A percentile compares a stretch with the other conserved stretches of the same genome.
Conservation (phyloP, 139 green algal species). For the Deuterostichococcus epilithicus region DNA sequence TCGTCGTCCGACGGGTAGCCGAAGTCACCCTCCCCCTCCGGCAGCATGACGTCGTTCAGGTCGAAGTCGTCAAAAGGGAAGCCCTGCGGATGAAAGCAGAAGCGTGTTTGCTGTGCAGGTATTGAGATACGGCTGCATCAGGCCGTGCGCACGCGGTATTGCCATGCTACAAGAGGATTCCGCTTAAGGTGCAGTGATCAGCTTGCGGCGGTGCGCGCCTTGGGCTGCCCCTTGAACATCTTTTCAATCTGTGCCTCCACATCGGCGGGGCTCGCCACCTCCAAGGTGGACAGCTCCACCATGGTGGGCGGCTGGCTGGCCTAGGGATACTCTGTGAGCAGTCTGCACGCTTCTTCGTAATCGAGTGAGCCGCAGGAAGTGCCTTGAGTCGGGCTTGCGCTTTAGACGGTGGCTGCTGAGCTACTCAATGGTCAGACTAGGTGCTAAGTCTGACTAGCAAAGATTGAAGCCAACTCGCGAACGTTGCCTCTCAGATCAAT, state of each 20-base stretch:
- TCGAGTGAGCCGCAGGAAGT: no score
- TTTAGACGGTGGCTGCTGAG: no score
- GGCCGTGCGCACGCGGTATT: background rate
- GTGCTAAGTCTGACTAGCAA: no score
- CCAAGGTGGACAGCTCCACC: background rate
- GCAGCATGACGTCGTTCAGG: conserved; percentile 83
- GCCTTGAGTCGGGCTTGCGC: no score
- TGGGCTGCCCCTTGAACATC: conserved; percentile 40
- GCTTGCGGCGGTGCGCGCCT: no score
- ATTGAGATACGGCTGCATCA: background rate
- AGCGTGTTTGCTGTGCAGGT: background rate
- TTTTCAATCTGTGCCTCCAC: conserved; percentile 35
- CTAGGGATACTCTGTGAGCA: no score
- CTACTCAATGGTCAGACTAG: no score
- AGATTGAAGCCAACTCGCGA: no score
- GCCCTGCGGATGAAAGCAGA: conserved; percentile 58
- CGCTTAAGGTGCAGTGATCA: background rate
- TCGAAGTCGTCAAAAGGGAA: conserved; percentile 84
- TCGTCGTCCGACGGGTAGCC: conserved; percentile 85
- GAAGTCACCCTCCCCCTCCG: conserved; percentile 78
- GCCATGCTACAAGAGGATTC: background rate
- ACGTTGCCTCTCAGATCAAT: no score
- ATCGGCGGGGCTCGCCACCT: background rate
- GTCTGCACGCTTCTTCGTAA: no score
- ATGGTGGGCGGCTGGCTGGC: background rate